A percentile compares a stretch with the other conserved stretches of the same genome.
Conservation (phyloP, 2,329 filamentous ascomycete genomes). For the Teratosphaeria nubilosa region DNA sequence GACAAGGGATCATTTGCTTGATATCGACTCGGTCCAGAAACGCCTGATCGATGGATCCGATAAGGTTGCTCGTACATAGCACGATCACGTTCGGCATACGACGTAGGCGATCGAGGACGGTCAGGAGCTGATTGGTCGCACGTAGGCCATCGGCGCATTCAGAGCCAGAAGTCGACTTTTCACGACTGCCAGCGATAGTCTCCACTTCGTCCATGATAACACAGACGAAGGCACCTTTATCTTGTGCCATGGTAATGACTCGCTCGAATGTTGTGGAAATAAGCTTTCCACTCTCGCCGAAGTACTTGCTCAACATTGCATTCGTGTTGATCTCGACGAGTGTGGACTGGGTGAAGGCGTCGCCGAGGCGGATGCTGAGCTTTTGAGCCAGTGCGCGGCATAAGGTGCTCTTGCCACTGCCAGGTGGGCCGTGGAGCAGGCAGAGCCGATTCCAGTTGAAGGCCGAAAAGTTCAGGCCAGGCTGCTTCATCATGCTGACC, state of each 20-base stretch:
- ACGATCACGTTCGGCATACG: slow-evolving; percentile 36
- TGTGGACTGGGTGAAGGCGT: slow-evolving; percentile 23
- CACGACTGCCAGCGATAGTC: slow-evolving; percentile 36
- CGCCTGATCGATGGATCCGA: slow-evolving; percentile 35
- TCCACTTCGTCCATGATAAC: slow-evolving; percentile 44
- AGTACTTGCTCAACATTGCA: slow-evolving; percentile 37
- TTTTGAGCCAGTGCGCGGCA: slow-evolving; percentile 43
- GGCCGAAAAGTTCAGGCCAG: slow-evolving; percentile 26
- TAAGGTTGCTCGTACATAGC: slow-evolving; percentile 42
- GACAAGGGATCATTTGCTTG: slow-evolving; percentile 34
- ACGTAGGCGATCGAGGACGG: slow-evolving; percentile 36
- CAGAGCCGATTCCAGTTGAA: slow-evolving; percentile 38
- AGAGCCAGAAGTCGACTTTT: slow-evolving; percentile 29
- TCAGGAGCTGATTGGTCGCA: slow-evolving; percentile 41
- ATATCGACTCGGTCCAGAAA: slow-evolving; percentile 42
- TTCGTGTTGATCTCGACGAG: slow-evolving; percentile 39
- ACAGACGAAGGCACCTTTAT: slow-evolving; percentile 32
- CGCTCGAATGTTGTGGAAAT: slow-evolving; percentile 19
- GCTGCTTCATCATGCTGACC: slow-evolving; percentile 26
- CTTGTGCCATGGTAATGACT: slow-evolving; percentile 19
- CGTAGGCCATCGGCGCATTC: slow-evolving; percentile 39
- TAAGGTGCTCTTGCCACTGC: slow-evolving; percentile 35
- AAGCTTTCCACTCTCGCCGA: slow-evolving; percentile 37
- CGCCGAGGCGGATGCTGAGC: slow-evolving; percentile 35
- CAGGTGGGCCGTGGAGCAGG: slow-evolving; percentile 35